Conservation (phyloP, 768 basidiomycete genomes). For the Trametes cubensis region DNA sequence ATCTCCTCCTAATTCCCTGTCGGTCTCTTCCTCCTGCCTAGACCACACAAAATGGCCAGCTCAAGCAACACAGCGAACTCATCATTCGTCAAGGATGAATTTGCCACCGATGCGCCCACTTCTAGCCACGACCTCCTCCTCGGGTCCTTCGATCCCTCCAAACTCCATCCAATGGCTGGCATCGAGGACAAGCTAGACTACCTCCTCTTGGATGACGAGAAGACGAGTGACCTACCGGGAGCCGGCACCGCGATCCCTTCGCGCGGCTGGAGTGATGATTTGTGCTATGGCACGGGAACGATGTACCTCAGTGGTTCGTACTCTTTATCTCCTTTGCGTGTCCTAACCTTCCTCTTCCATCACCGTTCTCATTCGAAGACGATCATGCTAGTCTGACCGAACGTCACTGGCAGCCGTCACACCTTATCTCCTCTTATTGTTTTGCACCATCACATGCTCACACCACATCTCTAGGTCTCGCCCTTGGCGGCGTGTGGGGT, state of each 20-base stretch:
- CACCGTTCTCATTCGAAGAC: constrained; percentile 24
- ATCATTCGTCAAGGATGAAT: constrained; percentile 18
- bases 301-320: constrained; percentile 96
- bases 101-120: constrained; percentile 1
- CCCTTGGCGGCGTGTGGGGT: constrained; percentile 94
- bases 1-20: neutral
- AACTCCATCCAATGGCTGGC: constrained; percentile 91
- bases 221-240: constrained; percentile 88
- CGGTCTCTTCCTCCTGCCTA: neutral
- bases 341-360: constrained; percentile 30
- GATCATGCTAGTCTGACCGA: constrained; percentile 24
- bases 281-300: constrained; percentile 98
- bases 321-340: constrained; percentile 45
- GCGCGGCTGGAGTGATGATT: constrained; percentile 98
- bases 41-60: constrained; percentile 14
- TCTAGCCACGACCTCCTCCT: constrained; percentile 74
- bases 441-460: constrained; percentile 77
- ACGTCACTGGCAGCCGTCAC: constrained; percentile 44
- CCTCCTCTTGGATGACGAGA: constrained; percentile 94
- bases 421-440: constrained; percentile 86
- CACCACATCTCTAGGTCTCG: constrained; percentile 75
- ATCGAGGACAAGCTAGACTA: constrained; percentile 95
- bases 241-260: constrained; percentile 89
- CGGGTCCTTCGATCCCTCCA: constrained; percentile 87
- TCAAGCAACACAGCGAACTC: constrained; percentile 5